Base-by-base conservation (phyloP, 2,329 filamentous ascomycete genomes). In the Fusarium agapanthi region DNA sequence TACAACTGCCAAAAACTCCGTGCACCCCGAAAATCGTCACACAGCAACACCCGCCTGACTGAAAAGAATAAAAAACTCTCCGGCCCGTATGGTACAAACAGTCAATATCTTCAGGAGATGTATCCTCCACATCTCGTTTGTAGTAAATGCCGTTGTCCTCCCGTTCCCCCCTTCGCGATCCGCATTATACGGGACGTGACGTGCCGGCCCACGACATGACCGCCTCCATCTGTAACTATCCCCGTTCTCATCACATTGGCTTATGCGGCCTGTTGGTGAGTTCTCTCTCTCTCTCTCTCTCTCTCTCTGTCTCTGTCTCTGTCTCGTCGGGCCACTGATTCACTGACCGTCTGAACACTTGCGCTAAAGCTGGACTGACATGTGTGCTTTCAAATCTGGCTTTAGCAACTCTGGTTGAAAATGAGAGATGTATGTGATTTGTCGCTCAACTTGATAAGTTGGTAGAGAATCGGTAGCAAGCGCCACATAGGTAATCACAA, bases 11-110 rank as follows among this genome's bases (percentile, higher is more conserved):
- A 47, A 67, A 63, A 54, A 59, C 26, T 44, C 55, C 56, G 71
- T 72, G 56, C 50, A 30, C 28, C 67, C 71, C 71, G 71, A 74
- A 54, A 61, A 55, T 37, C 22, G 60, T 72, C 35, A 55, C 58
- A 72, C 59, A 54, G 57, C 56, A 41, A 28, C 54, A 69, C 60
- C 66, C 53, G 60, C 48, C 55, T 45, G 41, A 57, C 47, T 65
- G 45, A 60, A 34, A 50, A 65, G 30, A 34, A 51, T 51, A 51
- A 63, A 30, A 64, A 60, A 65, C 38, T 60, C 69, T 68, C 66
- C 58, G 66, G 44, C 32, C 58, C 50, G 43, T 65, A 66, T 45
- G 35, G 35, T 35, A 67, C 41, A 34, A 41, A 41, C 24, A 40
- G 32, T 37, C 30, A 30, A 45, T 30, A 34, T 40, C 50, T 38